Percentiles rank a stretch among this genome's conserved stretches.
Conservation (phyloP, 1,284 basidiomycete genomes). For the Cryptococcus neoformans region DNA sequence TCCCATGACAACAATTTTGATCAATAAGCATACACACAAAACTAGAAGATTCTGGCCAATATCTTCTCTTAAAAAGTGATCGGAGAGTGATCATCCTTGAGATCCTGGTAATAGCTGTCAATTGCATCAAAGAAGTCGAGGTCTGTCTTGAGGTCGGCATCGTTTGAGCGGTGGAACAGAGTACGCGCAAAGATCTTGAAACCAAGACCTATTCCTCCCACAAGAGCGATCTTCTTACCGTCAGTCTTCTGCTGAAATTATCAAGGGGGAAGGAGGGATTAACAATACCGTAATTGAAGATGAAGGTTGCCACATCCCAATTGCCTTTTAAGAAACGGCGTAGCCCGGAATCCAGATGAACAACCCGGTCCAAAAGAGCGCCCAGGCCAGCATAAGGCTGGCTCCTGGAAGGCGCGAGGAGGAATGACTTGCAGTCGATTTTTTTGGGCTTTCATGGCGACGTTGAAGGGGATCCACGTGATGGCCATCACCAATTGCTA, state of each 20-base stretch:
- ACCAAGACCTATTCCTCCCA: slow-evolving; percentile 10
- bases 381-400: slow-evolving; percentile 21
- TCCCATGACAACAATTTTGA: too few species aligned
- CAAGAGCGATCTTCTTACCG: slow-evolving; percentile 8
- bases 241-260: too few species aligned
- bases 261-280: neutral
- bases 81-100: slow-evolving; percentile 7
- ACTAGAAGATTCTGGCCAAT: slow-evolving; percentile 11
- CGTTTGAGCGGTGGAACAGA: slow-evolving; percentile 5
- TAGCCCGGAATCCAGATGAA: too few species aligned
- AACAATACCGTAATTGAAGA: neutral
- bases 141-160: slow-evolving; percentile 14
- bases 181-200: slow-evolving; percentile 16
- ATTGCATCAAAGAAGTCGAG: slow-evolving; percentile 14
- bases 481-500: slow-evolving; percentile 12
- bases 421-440: slow-evolving; percentile 9
- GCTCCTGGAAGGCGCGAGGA: slow-evolving; percentile 6
- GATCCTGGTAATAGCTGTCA: slow-evolving; percentile 7
- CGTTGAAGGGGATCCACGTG: slow-evolving; percentile 27
- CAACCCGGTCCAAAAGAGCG: slow-evolving; percentile 1
- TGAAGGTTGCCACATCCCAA: neutral
- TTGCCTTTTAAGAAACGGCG: too few species aligned
- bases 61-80: slow-evolving; percentile 8
- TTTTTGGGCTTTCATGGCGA: slow-evolving; percentile 25
- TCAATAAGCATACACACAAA: neutral